Evolutionary conservation across 2,329 filamentous ascomycete genomes (phyloP), one percentile per base, ranked within the genome.

Genomic region (Venturiaceae sp.): DNA sequence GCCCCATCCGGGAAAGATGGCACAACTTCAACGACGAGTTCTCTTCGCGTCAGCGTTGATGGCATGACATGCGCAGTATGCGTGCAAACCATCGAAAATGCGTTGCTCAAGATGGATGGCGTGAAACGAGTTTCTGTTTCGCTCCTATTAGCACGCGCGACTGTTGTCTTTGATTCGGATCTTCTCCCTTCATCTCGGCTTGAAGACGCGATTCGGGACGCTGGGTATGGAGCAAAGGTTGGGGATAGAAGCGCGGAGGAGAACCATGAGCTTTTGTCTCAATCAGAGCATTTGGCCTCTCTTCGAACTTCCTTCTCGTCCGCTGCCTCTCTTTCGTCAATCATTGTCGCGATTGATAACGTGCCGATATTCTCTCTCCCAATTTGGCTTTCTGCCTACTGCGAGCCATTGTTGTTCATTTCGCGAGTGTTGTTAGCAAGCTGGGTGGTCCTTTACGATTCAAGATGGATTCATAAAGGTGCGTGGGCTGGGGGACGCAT

Each of bases 61-160:
- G 53, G 53, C 28, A 54, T 54, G 28, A 54, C 52, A 33, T 55
- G 32, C 11, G 44, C 44, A 50, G 44, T 19, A 16, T 50, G 44
- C 21, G 13, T 9, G 13, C 13, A 16, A 16, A 16, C 44, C 13
- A 26, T 50, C 13, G 21, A 50, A 19, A 26, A 26, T 16, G 44
- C 44, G 11, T 50, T 50, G 44, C 13, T 16, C 13, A 50, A 50
- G 44, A 26, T 50, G 21, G 23, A 50, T 50, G 44, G 44, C 9
- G 44, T 50, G 32, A 39, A 26, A 23, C 19, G 36, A 13, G 53
- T 55, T 26, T 39, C 36, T 21, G 53, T 55, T 11, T 55, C 53
- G 9, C 36, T 39, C 6, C 36, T 32, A 26, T 39, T 55, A 26
- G 47, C 47, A 36, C 53, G 36, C 32, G 53, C 32, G n/a, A 39